phyloP scores from a whole-genome alignment of 257 asterid species.

The Gentiana straminea region DNA sequence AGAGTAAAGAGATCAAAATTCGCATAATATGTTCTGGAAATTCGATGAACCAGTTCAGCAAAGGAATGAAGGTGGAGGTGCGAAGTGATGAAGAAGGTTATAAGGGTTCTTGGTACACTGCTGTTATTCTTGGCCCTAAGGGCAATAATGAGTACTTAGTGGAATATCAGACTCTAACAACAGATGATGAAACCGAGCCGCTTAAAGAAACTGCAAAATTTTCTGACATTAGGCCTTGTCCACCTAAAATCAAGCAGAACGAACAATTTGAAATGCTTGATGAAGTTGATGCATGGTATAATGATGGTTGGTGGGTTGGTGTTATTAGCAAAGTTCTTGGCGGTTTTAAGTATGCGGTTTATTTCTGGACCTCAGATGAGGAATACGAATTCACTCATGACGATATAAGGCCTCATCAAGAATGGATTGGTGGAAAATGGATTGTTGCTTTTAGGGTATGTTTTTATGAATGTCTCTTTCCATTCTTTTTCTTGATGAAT shows the following conservation, averaged over 20 bases:
- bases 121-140: conserved; percentile 24
- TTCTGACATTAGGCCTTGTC: conserved; percentile 45
- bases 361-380: conserved; percentile 54
- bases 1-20: conserved; percentile 16
- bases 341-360: conserved; percentile 33
- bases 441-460: conserved; percentile 31
- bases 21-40: conserved; percentile 23
- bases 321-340: conserved; percentile 37
- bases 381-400: conserved; percentile 36
- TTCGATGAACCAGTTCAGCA: conserved; percentile 22
- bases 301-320: conserved; percentile 83
- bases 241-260: conserved; percentile 25
- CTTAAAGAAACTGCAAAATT: conserved; percentile 30
- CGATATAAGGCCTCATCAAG: conserved; percentile 58
- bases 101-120: conserved; percentile 59
- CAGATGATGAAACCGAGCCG: conserved; percentile 32
- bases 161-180: conserved; percentile 47
- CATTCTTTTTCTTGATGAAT: too few species aligned
- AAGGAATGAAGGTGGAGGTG: conserved; percentile 55
- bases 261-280: conserved; percentile 38
- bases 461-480: background rate
- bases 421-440: conserved; percentile 63
- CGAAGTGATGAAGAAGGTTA: conserved; percentile 57
- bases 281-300: conserved; percentile 59
- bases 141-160: conserved; percentile 26